phyloP scores from a whole-genome alignment of 371 early-diverging fungal genomes.

The Rhizomucor pusillus region DNA sequence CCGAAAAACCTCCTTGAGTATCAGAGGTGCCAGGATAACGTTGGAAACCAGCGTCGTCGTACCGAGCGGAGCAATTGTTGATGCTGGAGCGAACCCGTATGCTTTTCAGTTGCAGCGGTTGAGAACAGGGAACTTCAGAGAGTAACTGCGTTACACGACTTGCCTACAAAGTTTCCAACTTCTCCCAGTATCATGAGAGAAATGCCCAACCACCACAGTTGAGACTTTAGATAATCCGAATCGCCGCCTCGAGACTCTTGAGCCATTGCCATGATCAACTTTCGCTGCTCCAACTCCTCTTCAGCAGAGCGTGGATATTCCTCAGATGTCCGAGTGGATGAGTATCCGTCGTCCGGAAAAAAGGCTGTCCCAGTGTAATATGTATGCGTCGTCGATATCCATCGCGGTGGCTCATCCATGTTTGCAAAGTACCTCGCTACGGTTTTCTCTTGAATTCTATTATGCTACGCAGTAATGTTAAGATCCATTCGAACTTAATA shows the following conservation, averaged over 20 bases:
- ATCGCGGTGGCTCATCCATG: conserved; percentile 44
- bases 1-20: conserved; percentile 68
- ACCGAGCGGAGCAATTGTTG: conserved; percentile 77
- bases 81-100: conserved; percentile 82
- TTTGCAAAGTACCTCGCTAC: conserved; percentile 45
- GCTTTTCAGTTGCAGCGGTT: conserved; percentile 31
- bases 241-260: conserved; percentile 37
- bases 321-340: conserved; percentile 46
- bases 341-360: conserved; percentile 50
- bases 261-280: conserved; percentile 41
- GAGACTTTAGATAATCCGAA: conserved; percentile 55
- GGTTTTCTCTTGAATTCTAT: conserved; percentile 43
- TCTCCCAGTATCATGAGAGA: conserved; percentile 75
- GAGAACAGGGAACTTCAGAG: neutral
- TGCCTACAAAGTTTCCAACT: conserved; percentile 58
- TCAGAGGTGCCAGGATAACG: conserved; percentile 71
- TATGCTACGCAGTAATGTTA: conserved; percentile 27
- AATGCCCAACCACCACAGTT: conserved; percentile 75
- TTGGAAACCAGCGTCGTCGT: conserved; percentile 73
- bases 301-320: conserved; percentile 25
- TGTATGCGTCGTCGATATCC: conserved; percentile 27
- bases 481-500: neutral
- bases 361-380: conserved; percentile 25
- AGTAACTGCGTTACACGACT: conserved; percentile 3
- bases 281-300: conserved; percentile 34